Evolutionary conservation across 78 protist genomes (phyloP).

Genomic region (Tieghemostelium lacteum): DNA sequence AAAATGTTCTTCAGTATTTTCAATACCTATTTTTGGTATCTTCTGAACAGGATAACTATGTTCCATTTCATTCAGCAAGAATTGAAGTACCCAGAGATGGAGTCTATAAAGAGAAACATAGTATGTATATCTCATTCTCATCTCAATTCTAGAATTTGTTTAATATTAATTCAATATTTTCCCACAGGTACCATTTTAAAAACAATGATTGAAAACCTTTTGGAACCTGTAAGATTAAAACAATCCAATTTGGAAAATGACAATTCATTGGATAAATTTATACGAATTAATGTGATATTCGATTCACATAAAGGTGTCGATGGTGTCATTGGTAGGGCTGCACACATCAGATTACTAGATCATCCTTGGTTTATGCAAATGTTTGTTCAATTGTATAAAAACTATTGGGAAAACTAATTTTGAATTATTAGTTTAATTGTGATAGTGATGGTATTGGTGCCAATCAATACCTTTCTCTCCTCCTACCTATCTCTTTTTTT

Average conservation of each 20-base stretch:
- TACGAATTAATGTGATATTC: conserved; percentile 56
- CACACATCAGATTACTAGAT: conserved; percentile 80
- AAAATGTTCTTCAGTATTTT: conserved; percentile 39
- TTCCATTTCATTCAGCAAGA: conserved; percentile 72
- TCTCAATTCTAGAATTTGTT: too few relatives aligned
- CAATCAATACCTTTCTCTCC: too few relatives aligned
- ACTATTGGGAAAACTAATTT: conserved; percentile 33
- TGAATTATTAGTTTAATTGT: too few relatives aligned
- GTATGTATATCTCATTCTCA: neutral
- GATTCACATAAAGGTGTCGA: conserved; percentile 80
- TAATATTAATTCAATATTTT: too few relatives aligned
- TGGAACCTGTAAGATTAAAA: conserved; percentile 9
- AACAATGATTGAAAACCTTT: conserved; percentile 34
- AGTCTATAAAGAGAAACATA: conserved; percentile 1
- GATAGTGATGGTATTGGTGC: too few relatives aligned
- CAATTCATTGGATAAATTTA: neutral
- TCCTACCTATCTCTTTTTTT: too few relatives aligned
- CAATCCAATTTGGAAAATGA: neutral
- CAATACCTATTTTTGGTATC: conserved; percentile 54
- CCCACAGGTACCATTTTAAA: too few relatives aligned
- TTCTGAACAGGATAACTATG: conserved; percentile 78
- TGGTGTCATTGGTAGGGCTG: conserved; percentile 80
- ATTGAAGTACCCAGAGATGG: conserved; percentile 67
- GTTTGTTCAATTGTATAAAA: conserved; percentile 56
- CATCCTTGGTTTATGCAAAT: conserved; percentile 72